Evolutionary conservation across 169 alveolate species (phyloP), one percentile per base, ranked within the genome.

Genomic region (Fabrea salina): DNA sequence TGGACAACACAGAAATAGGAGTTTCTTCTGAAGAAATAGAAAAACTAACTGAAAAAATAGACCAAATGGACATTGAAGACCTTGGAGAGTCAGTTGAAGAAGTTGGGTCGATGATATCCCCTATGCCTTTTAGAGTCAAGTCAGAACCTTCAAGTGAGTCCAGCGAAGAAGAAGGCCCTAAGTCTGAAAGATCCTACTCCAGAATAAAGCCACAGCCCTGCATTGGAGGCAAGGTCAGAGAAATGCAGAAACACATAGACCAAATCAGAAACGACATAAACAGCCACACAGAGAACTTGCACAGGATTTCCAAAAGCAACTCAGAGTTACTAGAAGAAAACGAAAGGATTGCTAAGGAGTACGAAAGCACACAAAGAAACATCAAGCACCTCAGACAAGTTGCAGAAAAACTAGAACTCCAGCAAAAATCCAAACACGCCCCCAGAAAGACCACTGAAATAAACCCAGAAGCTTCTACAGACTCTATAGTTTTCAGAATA

Each of bases 281-380:
- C 8, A 37, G 1, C 2, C n/a, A n/a, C 11, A 61, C 51, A 27
- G 74, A 61, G 39, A 51, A 16, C 2, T 51, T 61, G 41, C 3
- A 35, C 11, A 61, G 11, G 39, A 1, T 61, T 1, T 61, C 74
- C 25, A 16, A 16, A 61, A 51, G 39, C 32, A 61, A 61, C 25
- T 13, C 16, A 11, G 39, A 13, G 11, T 30, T 61, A 1, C 3
- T 61, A 27, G 74, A 61, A 2, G 39, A 61, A 13, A 61, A 61
- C 50, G 74, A 61, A 61, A 61, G 39, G 39, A 47, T 61, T 1
- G 74, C 74, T 61, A 16, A 61, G 39, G 32, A 37, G 1, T 61
- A 61, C 25, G 8, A 35, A 0, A 16, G 25, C 16, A 32, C 51
- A 8, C 74, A 61, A 16, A n/a, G 19, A 2, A 47, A 47, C 16